phyloP scores from a whole-genome alignment of 345 rosid species.

The Xanthoceras sorbifolium region DNA sequence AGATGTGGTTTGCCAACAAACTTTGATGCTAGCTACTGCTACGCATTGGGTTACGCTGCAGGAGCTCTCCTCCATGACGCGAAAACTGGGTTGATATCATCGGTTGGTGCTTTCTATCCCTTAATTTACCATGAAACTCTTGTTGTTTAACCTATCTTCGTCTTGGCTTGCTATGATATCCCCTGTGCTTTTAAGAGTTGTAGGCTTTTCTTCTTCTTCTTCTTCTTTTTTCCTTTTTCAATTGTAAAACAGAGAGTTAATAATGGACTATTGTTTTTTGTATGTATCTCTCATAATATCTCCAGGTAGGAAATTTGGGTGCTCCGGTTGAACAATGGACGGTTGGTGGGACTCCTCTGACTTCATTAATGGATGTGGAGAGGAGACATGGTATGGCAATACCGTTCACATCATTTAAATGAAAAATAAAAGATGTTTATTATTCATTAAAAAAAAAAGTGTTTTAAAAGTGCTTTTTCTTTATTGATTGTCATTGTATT shows the following conservation, averaged over 20 bases:
- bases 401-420: not conserved
- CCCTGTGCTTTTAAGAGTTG: not conserved
- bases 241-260: not conserved
- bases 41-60: constrained; percentile 88
- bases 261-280: not conserved
- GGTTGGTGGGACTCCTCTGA: constrained; percentile 86
- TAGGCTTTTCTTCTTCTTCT: too few relatives aligned
- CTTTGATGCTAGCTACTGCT: constrained; percentile 89
- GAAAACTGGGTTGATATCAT: constrained; percentile 87
- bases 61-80: constrained; percentile 88
- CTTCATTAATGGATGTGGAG: constrained; percentile 96
- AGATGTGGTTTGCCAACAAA: constrained; percentile 96
- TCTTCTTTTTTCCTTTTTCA: not conserved
- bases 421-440: not conserved
- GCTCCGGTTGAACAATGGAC: constrained; percentile 96
- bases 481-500: not conserved
- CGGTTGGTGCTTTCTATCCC: constrained; percentile 45
- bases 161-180: constrained; percentile 12
- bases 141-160: not conserved
- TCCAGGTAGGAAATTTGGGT: constrained; percentile 85
- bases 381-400: constrained; percentile 88
- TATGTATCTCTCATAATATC: constrained; percentile 7
- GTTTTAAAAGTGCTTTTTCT: not conserved
- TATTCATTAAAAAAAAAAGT: not conserved
- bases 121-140: not conserved